Conservation (phyloP, 768 basidiomycete species). For the Ramaria sp. region DNA sequence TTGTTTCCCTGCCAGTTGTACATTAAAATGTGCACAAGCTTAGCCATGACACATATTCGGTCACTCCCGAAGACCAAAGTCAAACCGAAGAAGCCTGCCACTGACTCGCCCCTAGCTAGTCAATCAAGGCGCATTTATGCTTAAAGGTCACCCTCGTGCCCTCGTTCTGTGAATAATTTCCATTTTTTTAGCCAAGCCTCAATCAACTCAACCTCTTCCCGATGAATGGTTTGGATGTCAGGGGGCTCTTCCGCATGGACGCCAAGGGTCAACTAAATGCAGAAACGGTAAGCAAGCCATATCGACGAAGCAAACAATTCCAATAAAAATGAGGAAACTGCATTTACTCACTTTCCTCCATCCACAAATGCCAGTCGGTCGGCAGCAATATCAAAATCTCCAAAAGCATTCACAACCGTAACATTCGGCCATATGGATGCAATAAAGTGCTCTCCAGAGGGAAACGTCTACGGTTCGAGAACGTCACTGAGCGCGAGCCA, state of each 20-base stretch:
- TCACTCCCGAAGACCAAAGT: no score
- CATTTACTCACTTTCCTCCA: conserved; percentile 49
- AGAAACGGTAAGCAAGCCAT: background rate
- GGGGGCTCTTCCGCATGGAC: conserved; percentile 24
- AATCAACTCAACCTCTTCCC: conserved; percentile 30
- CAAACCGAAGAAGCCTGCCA: no score
- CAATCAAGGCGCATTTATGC: no score
- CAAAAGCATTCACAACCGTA: conserved; percentile 69
- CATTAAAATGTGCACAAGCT: no score
- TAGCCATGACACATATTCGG: no score
- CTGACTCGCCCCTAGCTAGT: no score
- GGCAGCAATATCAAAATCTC: conserved; percentile 70
- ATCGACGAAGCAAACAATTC: background rate
- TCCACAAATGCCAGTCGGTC: conserved; percentile 84
- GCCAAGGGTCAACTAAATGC: conserved; percentile 24
- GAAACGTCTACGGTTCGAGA: no score
- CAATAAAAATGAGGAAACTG: background rate
- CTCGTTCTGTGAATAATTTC: background rate
- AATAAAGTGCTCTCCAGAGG: conserved; percentile 60
- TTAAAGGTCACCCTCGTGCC: no score
- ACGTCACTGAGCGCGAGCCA: conserved; percentile 24
- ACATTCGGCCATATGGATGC: conserved; percentile 72
- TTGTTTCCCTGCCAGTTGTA: no score
- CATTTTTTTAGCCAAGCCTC: conserved; percentile 27
- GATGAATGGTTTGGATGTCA: conserved; percentile 28